Conservation (phyloP, 208 protist genomes). For the Porcisia hertigi region DNA sequence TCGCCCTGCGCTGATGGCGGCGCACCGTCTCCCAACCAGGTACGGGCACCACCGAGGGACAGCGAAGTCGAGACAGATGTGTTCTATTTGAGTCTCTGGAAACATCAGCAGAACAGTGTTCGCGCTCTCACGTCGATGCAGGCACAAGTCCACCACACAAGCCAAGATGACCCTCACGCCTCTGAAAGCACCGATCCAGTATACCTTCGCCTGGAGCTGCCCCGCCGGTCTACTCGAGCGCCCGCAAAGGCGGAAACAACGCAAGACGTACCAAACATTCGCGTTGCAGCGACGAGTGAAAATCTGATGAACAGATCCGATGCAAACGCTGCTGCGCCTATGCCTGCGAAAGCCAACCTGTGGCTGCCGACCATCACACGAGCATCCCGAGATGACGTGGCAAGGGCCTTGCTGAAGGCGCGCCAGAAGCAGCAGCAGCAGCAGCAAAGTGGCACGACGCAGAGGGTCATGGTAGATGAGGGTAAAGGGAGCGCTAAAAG, state of each 20-base stretch:
- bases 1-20: background rate
- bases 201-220: slow-evolving; percentile 28
- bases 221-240: background rate
- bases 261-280: background rate
- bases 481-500: no score
- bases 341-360: background rate
- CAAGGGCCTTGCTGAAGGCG: background rate
- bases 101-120: slow-evolving; percentile 20
- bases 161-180: background rate
- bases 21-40: background rate
- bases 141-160: background rate
- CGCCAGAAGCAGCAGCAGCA: slow-evolving; percentile 3
- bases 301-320: background rate
- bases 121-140: slow-evolving; percentile 4
- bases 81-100: slow-evolving; percentile 17
- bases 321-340: background rate
- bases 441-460: background rate
- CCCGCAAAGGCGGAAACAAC: background rate
- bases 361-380: slow-evolving; percentile 5
- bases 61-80: slow-evolving; percentile 1
- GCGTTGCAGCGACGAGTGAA: background rate
- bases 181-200: background rate
- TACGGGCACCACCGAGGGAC: background rate
- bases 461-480: no score
- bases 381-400: slow-evolving; percentile 4